phyloP scores from a whole-genome alignment of 345 rosid genomes.

The Hypericum perforatum region DNA sequence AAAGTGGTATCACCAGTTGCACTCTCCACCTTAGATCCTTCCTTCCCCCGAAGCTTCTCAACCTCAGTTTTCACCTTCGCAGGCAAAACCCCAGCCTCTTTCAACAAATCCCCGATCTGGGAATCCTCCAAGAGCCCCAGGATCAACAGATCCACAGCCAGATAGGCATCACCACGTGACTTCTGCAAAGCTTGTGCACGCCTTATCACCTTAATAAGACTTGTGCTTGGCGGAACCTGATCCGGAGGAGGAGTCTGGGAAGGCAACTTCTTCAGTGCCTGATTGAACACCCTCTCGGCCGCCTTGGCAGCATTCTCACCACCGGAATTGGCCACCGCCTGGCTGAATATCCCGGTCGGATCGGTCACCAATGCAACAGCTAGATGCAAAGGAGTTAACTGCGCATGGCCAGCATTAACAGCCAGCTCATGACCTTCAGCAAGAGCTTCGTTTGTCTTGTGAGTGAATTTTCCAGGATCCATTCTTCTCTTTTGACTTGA shows the following conservation, averaged over 20 bases:
- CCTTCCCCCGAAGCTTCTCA: constrained; percentile 81
- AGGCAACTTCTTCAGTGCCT: constrained; percentile 66
- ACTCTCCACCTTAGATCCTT: constrained; percentile 81
- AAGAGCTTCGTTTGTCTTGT: constrained; percentile 76
- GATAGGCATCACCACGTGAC: constrained; percentile 50
- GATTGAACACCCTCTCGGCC: constrained; percentile 55
- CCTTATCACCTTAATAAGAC: constrained; percentile 53
- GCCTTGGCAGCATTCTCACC: constrained; percentile 44
- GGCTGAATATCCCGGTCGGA: constrained; percentile 57
- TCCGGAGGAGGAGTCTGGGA: constrained; percentile 76
- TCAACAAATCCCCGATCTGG: constrained; percentile 54
- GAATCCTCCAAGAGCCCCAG: constrained; percentile 84
- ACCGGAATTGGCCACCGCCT: constrained; percentile 45
- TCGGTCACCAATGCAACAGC: constrained; percentile 64
- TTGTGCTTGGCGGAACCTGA: constrained; percentile 61
- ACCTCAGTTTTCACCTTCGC: constrained; percentile 59
- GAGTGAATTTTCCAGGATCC: constrained; percentile 88
- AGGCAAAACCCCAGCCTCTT: constrained; percentile 51
- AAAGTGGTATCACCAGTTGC: constrained; percentile 70
- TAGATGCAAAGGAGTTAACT: constrained; percentile 75
- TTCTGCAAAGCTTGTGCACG: constrained; percentile 74
- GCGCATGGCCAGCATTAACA: constrained; percentile 56
- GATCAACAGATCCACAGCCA: constrained; percentile 73
- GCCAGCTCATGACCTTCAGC: constrained; percentile 64
- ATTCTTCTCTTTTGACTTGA: constrained; percentile 15